Evolutionary conservation across 495 filamentous ascomycete genomes (phyloP), one percentile per base, ranked within the genome.

Genomic region (Immersiella caudata): DNA sequence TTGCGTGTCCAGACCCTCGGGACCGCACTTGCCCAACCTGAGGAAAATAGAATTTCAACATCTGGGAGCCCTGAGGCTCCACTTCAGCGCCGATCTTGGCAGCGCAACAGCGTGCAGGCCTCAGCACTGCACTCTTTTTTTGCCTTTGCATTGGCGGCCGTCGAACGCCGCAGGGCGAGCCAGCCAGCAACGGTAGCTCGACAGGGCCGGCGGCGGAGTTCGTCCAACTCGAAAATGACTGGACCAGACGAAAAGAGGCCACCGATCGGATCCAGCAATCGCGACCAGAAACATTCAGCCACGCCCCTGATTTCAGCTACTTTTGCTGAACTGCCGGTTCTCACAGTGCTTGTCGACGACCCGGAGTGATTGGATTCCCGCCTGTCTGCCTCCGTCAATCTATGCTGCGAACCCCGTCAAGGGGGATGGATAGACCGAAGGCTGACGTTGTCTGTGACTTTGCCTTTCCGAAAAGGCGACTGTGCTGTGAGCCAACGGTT

Each of bases 1-100:
- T 60, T n/a, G 21, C 8, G 21, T 18, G 60, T 50, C 71, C 73
- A 71, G 27, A 67, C 62, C 56, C 64, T 75, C 73, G 70, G 72
- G 64, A 33, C 62, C 26, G n/a, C 29, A 35, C 61, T 29, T 52
- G 36, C 16, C 64, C 54, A 59, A 59, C 64, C 54, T 65, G 51
- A 60, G 64, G 33, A 55, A 66, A 52, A 51, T 60, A 35, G 71
- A 65, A 60, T 58, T 60, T 62, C 24, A 25, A 27, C 29, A n/a
- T 33, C 60, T 62, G 60, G 55, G 33, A 49, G 52, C 29, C 66
- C 54, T 64, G 36, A 68, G 46, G 56, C 54, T n/a, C 33, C 61
- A 61, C 61, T 27, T 26, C 5, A 12, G 36, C 16, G 60, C 21
- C 20, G 20, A 21, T 21, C 63, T 65, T 65, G 63, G 63, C 63